A percentile compares a stretch with the other conserved stretches of the same genome.
Evolutionary conservation across 2,329 filamentous ascomycete genomes (phyloP).

Genomic region (Fusarium globosum): DNA sequence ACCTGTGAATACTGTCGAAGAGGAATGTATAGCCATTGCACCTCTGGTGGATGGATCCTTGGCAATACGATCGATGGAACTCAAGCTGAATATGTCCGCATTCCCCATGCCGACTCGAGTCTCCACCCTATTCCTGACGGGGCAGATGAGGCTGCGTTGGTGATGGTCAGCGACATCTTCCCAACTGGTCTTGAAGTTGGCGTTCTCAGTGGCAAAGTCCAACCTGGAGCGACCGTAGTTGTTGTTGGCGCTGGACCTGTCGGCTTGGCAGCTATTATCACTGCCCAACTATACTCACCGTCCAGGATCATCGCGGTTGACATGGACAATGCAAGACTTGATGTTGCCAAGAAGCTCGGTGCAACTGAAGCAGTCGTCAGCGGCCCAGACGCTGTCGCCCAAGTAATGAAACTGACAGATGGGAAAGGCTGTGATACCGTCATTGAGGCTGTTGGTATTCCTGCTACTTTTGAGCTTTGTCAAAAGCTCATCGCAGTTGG

Average conservation of each 20-base stretch:
- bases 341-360: constrained; percentile 59
- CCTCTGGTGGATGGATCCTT: constrained; percentile 64
- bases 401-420: constrained; percentile 58
- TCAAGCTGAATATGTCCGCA: constrained; percentile 66
- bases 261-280: constrained; percentile 65
- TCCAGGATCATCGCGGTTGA: constrained; percentile 64
- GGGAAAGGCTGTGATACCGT: constrained; percentile 66
- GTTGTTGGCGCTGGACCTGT: constrained; percentile 68
- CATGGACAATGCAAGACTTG: constrained; percentile 58
- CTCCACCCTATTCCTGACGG: constrained; percentile 57
- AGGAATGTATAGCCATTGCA: constrained; percentile 64
- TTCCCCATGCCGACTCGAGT: constrained; percentile 61
- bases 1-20: constrained; percentile 62
- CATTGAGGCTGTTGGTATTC: constrained; percentile 67
- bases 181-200: constrained; percentile 68
- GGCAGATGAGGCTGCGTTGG: constrained; percentile 55
- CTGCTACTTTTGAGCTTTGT: constrained; percentile 63
- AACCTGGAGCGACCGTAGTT: constrained; percentile 63
- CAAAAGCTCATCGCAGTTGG: constrained; percentile 65
- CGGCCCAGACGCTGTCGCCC: constrained; percentile 48
- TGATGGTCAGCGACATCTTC: constrained; percentile 66
- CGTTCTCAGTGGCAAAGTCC: constrained; percentile 61
- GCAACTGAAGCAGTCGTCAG: constrained; percentile 59
- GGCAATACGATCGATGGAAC: constrained; percentile 65
- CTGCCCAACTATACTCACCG: constrained; percentile 65